Conservation (phyloP, 202 grass and related monocot genomes). For the Brachypodium distachyon region DNA sequence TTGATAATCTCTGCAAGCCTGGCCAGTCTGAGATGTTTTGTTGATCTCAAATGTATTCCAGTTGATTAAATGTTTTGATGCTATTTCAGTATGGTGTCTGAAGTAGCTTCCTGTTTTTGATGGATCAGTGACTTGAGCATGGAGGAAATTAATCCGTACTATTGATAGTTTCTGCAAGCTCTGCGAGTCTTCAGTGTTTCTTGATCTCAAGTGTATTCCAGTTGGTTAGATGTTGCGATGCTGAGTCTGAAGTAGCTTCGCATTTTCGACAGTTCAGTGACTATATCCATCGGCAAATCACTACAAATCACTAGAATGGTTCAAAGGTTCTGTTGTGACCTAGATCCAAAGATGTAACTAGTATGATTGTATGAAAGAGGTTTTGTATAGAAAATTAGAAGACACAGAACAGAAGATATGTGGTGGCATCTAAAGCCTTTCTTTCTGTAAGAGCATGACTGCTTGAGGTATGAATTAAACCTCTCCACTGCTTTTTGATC, state of each 20-base stretch:
- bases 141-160: conserved; percentile 68
- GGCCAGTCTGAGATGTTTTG: conserved; percentile 8
- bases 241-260: not conserved
- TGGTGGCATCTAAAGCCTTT: not conserved
- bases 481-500: not conserved
- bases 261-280: not conserved
- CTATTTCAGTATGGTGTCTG: not conserved
- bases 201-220: not conserved
- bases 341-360: not conserved
- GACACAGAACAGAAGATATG: not conserved
- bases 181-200: not conserved
- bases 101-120: not conserved
- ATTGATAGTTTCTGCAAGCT: conserved; percentile 41
- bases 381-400: not conserved
- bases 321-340: not conserved
- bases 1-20: conserved; percentile 42
- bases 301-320: not conserved
- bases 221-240: not conserved
- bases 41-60: conserved; percentile 12
- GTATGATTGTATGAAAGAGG: not conserved
- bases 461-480: not conserved
- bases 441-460: not conserved
- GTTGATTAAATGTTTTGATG: not conserved
- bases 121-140: conserved; percentile 21
- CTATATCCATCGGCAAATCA: not conserved